A percentile compares a stretch with the other conserved stretches of the same genome.
These are phyloP conservation scores for Beauveria sp. DNA, from an alignment of 2,329 filamentous ascomycete genomes.

Conservation along the genomic window DNA sequence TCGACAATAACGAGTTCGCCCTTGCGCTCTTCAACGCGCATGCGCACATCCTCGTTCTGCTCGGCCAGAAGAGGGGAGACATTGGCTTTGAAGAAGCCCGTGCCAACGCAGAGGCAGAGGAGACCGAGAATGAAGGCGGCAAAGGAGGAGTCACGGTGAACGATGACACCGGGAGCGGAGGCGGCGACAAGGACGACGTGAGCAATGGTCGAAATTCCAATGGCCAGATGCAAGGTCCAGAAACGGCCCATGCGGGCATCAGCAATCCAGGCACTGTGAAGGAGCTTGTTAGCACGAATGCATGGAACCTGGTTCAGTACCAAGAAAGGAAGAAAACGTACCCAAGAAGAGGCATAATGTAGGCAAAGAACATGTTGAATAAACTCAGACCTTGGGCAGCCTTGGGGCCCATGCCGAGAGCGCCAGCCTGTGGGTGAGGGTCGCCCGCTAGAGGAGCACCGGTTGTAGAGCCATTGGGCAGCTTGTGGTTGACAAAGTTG, in stretches of 20 bases:
- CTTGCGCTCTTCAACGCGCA: slow-evolving; percentile 46
- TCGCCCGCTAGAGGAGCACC: slow-evolving; percentile 35
- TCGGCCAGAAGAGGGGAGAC: slow-evolving; percentile 66
- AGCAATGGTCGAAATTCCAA: slow-evolving; percentile 56
- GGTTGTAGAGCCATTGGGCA: slow-evolving; percentile 46
- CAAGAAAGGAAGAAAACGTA: slow-evolving; percentile 13
- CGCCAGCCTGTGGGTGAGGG: slow-evolving; percentile 32
- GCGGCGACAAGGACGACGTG: slow-evolving; percentile 60
- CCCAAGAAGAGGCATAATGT: slow-evolving; percentile 51
- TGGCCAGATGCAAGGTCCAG: slow-evolving; percentile 63
- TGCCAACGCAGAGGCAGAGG: slow-evolving; percentile 50
- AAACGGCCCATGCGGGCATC: slow-evolving; percentile 68
- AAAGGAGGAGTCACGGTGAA: slow-evolving; percentile 48
- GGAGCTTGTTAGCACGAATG: background rate
- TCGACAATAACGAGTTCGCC: slow-evolving; percentile 66
- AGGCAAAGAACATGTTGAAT: slow-evolving; percentile 56
- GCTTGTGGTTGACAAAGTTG: slow-evolving; percentile 53
- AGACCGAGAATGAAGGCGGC: slow-evolving; percentile 63
- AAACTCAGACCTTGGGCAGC: slow-evolving; percentile 41
- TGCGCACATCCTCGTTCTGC: slow-evolving; percentile 54
- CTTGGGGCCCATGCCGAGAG: slow-evolving; percentile 50
- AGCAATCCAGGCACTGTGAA: slow-evolving; percentile 44
- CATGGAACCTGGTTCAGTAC: slow-evolving; percentile 21
- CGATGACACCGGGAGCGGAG: slow-evolving; percentile 55
- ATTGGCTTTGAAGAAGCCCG: slow-evolving; percentile 76